Base-by-base conservation (phyloP, 495 filamentous ascomycete species). In the Neurospora sublineolata region DNA sequence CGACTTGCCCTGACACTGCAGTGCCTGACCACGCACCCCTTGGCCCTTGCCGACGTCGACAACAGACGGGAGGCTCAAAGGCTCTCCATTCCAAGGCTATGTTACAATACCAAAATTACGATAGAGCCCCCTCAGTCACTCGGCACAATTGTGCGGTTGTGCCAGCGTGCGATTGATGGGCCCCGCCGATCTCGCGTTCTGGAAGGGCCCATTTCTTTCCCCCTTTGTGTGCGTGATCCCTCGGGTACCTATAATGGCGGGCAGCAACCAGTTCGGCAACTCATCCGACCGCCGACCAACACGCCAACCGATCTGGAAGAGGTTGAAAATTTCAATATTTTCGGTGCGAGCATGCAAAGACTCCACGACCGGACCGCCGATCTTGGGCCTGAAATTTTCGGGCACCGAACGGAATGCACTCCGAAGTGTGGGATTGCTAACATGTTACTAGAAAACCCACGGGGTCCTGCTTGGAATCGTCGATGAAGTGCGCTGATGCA, bases 181-280 rank as follows among this genome's bases (percentile, higher is more conserved):
- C 46, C 23, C 44, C 68, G 70, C 38, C 70, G 68, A 72, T 72
- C 72, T 58, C 9, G 14, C n/a, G 76, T 72, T 77, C 76, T 75
- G 69, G 76, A 77, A 71, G 60, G 71, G 74, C 70, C 76, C 39
- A 74, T 74, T 73, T 70, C 67, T 67, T 33, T 42, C 67, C 70
- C 37, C 46, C 60, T 58, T 58, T 27, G 52, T 12, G 5, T 60
- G 52, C 23, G 52, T 30, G 52, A 30, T 33, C 23, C 23, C 23
- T 60, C 52, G 52, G 52, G 27, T 30, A n/a, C n/a, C n/a, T n/a
- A 60, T 60, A 60, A 16, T 33, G 52, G 52, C 52, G 52, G 52
- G 27, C 52, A 30, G 23, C 23, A 58, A 30, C 46, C 20, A 58
- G 46, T 58, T 58, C 46, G 23, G 46, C 27, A 60, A 27, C 52